Conservation (phyloP, 2,329 filamentous ascomycete species). For the Botryotinia narcissicola region DNA sequence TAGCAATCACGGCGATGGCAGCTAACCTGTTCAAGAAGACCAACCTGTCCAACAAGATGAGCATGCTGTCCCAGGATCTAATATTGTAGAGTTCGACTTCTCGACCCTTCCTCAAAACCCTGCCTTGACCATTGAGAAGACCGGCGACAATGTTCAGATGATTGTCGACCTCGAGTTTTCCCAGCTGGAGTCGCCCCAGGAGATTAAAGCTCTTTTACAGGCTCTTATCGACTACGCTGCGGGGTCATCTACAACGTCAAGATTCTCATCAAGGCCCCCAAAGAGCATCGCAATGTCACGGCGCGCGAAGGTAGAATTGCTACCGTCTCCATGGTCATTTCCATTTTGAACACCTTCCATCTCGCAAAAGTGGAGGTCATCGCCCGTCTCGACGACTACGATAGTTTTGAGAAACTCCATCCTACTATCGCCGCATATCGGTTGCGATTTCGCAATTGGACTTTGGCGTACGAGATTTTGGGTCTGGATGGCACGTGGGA, state of each 20-base stretch:
- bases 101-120: background rate
- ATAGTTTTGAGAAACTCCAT: background rate
- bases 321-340: background rate
- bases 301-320: background rate
- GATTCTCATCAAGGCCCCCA: background rate
- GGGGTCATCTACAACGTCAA: background rate
- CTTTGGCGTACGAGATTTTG: background rate
- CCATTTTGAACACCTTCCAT: background rate
- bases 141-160: background rate
- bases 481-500: background rate
- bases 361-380: background rate
- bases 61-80: background rate
- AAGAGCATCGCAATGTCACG: background rate
- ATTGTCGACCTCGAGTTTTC: background rate
- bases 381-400: background rate
- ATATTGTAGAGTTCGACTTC: background rate
- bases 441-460: background rate
- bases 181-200: background rate
- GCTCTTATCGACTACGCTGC: background rate
- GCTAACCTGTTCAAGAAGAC: background rate
- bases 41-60: background rate
- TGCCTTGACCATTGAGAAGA: background rate
- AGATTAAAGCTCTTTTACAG: background rate
- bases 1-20: background rate
- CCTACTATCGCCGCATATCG: background rate